Evolutionary conservation across 768 basidiomycete species (phyloP).

Genomic region (Suillus subalutaceus): DNA sequence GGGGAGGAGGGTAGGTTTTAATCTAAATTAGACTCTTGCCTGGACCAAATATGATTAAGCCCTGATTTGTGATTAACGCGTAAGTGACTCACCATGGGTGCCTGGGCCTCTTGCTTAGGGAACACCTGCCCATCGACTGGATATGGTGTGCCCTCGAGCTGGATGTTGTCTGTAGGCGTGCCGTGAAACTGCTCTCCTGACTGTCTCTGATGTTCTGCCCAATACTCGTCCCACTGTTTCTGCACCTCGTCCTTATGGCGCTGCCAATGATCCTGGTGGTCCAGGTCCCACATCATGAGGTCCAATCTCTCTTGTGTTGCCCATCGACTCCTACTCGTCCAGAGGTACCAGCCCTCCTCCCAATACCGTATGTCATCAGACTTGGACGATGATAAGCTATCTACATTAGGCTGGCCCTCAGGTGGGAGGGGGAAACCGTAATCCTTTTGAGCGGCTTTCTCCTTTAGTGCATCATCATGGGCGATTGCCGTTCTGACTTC

Average conservation of each 20-base stretch:
- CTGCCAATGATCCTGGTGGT: conserved; percentile 48
- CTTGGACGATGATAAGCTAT: conserved; percentile 18
- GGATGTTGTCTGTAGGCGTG: conserved; percentile 22
- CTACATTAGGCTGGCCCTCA: conserved; percentile 58
- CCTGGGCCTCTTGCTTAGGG: conserved; percentile 21
- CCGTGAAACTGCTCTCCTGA: conserved; percentile 23
- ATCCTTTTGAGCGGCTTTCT: conserved; percentile 45
- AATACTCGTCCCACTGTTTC: conserved; percentile 54
- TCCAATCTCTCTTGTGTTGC: conserved; percentile 58
- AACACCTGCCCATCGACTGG: conserved; percentile 34
- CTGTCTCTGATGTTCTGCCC: conserved; percentile 29
- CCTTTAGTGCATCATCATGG: conserved; percentile 32
- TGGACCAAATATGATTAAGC: conserved; percentile 23
- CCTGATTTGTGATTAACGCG: not conserved
- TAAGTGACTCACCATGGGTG: conserved; percentile 40
- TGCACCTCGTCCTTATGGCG: conserved; percentile 46
- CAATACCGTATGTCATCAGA: conserved; percentile 55
- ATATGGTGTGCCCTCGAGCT: conserved; percentile 45
- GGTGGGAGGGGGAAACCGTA: conserved; percentile 63
- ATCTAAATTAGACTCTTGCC: conserved; percentile 55
- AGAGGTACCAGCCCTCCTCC: conserved; percentile 79
- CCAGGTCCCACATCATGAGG: conserved; percentile 61
- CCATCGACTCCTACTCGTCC: conserved; percentile 58
- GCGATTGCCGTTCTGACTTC: conserved; percentile 59
- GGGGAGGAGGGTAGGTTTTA: conserved; percentile 62